phyloP scores from a whole-genome alignment of 352 stramenopile genomes.

The Phytophthora litchii region DNA sequence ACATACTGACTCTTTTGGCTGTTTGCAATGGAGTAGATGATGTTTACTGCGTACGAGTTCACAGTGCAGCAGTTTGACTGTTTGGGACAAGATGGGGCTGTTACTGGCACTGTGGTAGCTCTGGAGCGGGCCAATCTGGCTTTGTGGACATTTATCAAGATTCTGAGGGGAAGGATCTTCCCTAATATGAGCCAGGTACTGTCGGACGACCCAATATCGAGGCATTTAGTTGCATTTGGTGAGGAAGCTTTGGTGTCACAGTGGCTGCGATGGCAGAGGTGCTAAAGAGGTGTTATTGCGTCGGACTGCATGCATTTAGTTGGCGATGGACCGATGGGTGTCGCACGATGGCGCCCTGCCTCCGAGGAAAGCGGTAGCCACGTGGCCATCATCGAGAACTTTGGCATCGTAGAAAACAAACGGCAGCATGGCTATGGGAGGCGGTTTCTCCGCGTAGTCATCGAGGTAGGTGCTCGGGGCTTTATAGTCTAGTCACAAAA shows the following conservation, averaged over 20 bases:
- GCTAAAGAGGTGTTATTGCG: conserved; percentile 17
- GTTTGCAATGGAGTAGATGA: conserved; percentile 30
- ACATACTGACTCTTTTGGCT: conserved; percentile 1
- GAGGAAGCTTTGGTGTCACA: conserved; percentile 16
- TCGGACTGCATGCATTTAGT: conserved; percentile 36
- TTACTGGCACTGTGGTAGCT: conserved; percentile 27
- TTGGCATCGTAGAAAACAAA: conserved; percentile 64
- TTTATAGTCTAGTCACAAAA: neutral
- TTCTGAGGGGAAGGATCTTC: conserved; percentile 60
- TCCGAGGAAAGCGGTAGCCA: conserved; percentile 44
- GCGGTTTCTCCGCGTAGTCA: conserved; percentile 49
- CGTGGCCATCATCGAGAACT: conserved; percentile 60
- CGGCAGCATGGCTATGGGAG: conserved; percentile 56
- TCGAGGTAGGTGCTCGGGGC: conserved; percentile 49
- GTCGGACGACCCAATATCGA: conserved; percentile 40
- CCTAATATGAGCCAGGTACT: conserved; percentile 30
- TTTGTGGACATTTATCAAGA: conserved; percentile 58
- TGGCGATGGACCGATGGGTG: conserved; percentile 70
- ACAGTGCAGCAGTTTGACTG: conserved; percentile 59
- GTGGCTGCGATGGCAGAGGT: neutral
- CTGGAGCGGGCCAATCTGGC: conserved; percentile 33
- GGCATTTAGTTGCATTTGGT: conserved; percentile 76
- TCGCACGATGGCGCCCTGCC: conserved; percentile 53
- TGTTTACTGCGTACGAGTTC: conserved; percentile 49
- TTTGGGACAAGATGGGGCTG: conserved; percentile 35